Percentiles rank a stretch among this genome's conserved stretches.
These are phyloP conservation scores for Nemania diffusa DNA, from an alignment of 2,329 filamentous ascomycete species.

Conservation along the genomic window DNA sequence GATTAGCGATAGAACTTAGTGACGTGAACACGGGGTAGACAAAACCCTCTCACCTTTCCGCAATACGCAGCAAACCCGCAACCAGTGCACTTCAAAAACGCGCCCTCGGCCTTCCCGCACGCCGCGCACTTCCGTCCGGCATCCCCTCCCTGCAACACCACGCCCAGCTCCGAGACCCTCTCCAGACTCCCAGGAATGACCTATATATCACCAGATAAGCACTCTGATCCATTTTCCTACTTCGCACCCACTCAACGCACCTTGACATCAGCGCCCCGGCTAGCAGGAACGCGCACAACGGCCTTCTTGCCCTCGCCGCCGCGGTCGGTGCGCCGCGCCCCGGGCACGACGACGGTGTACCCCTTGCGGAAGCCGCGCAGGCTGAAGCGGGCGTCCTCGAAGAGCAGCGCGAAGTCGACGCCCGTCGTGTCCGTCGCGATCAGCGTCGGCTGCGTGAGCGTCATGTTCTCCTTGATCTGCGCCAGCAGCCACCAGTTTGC, in stretches of 20 bases:
- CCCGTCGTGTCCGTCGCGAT: conserved; percentile 55
- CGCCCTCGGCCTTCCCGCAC: conserved; percentile 41
- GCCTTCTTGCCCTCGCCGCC: conserved; percentile 53
- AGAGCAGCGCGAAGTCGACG: conserved; percentile 58
- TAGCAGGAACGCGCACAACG: conserved; percentile 52
- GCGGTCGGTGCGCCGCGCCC: conserved; percentile 50
- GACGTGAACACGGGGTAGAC: no score
- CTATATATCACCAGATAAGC: conserved; percentile 19
- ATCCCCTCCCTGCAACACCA: conserved; percentile 12
- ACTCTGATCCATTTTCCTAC: no score
- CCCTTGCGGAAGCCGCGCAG: conserved; percentile 53
- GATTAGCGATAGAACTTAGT: not conserved
- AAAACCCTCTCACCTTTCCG: conserved; percentile 54
- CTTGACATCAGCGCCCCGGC: conserved; percentile 49
- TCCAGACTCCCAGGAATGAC: conserved; percentile 43
- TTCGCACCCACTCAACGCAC: conserved; percentile 39
- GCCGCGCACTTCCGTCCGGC: conserved; percentile 41
- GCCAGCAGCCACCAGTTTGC: conserved; percentile 48
- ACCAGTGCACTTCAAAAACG: conserved; percentile 55
- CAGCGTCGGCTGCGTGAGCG: conserved; percentile 61
- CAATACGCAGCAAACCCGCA: conserved; percentile 59
- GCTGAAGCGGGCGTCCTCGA: conserved; percentile 55
- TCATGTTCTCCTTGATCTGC: conserved; percentile 51
- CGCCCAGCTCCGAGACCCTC: conserved; percentile 42
- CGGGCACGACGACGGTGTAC: conserved; percentile 52